These are phyloP conservation scores for Tulasnella sp. DNA, from an alignment of 768 basidiomycete species.

Conservation along the genomic window DNA sequence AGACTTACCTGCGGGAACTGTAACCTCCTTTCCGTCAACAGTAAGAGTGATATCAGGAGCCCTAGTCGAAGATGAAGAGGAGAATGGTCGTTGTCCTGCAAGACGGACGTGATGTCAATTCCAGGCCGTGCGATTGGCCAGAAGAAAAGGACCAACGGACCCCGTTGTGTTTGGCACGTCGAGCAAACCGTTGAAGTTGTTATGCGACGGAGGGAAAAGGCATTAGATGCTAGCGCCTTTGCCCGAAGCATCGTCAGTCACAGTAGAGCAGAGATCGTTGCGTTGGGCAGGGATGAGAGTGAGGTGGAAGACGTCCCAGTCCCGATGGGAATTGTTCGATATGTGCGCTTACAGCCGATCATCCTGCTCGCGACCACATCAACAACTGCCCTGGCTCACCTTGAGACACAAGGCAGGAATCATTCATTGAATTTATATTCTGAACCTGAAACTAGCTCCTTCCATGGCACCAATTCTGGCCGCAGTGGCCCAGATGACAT, in stretches of 20 bases:
- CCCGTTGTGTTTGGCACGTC: neutral
- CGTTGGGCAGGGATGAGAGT: too few species aligned
- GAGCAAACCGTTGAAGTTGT: slow-evolving; percentile 3
- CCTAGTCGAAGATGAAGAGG: slow-evolving; percentile 48
- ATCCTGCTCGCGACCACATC: too few species aligned
- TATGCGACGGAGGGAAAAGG: neutral
- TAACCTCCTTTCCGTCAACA: slow-evolving; percentile 94
- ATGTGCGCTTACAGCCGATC: too few species aligned
- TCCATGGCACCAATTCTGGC: slow-evolving; percentile 7
- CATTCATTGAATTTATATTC: too few species aligned
- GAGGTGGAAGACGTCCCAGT: too few species aligned
- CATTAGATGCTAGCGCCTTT: too few species aligned
- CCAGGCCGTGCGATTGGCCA: neutral
- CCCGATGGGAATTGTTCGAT: too few species aligned
- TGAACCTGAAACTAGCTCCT: too few species aligned
- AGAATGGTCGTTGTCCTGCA: slow-evolving; percentile 5
- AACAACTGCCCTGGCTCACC: too few species aligned
- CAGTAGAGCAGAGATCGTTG: too few species aligned
- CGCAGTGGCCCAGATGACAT: slow-evolving; percentile 17
- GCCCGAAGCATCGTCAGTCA: too few species aligned
- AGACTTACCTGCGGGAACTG: slow-evolving; percentile 80
- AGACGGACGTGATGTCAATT: neutral
- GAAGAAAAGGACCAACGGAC: slow-evolving; percentile 4
- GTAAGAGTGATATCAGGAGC: slow-evolving; percentile 82
- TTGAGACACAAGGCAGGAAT: too few species aligned